phyloP scores from a whole-genome alignment of 177 flowering plant species.

The Telopea speciosissima region DNA sequence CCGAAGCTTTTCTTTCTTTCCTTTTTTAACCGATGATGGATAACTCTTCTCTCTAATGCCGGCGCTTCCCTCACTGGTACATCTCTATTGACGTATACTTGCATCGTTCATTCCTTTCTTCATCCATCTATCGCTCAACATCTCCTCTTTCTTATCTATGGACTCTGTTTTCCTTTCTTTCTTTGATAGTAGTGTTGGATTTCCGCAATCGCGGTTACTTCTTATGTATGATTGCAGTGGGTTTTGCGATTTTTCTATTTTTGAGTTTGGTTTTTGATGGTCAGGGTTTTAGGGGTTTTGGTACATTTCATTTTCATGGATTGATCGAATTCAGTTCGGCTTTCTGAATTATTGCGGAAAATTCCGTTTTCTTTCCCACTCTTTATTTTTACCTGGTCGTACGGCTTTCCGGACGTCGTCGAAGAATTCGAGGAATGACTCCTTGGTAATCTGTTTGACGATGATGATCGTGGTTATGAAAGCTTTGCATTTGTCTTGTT shows the following conservation, averaged over 20 bases:
- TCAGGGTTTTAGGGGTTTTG: neutral
- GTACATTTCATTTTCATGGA: conserved; percentile 1
- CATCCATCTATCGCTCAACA: neutral
- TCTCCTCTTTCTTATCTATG: neutral
- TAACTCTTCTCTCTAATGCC: conserved; percentile 18
- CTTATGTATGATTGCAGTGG: neutral
- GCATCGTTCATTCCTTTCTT: neutral
- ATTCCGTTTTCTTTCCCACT: neutral
- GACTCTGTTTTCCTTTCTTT: neutral
- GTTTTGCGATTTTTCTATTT: neutral
- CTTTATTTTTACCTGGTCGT: neutral
- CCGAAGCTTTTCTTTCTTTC: too few species aligned
- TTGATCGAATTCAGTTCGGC: neutral
- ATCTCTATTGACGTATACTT: conserved; percentile 15
- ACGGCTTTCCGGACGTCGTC: neutral
- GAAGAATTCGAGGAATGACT: conserved; percentile 14
- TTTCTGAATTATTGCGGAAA: neutral
- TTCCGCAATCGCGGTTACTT: neutral
- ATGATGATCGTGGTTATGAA: conserved; percentile 7
- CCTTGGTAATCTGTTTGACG: conserved; percentile 7
- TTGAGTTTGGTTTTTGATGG: neutral
- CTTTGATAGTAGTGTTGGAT: neutral
- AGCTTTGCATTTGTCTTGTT: neutral
- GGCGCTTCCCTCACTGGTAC: conserved; percentile 22
- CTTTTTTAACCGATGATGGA: neutral